Base-by-base conservation (phyloP, 2,329 filamentous ascomycete species). In the Epichloe amarillans region DNA sequence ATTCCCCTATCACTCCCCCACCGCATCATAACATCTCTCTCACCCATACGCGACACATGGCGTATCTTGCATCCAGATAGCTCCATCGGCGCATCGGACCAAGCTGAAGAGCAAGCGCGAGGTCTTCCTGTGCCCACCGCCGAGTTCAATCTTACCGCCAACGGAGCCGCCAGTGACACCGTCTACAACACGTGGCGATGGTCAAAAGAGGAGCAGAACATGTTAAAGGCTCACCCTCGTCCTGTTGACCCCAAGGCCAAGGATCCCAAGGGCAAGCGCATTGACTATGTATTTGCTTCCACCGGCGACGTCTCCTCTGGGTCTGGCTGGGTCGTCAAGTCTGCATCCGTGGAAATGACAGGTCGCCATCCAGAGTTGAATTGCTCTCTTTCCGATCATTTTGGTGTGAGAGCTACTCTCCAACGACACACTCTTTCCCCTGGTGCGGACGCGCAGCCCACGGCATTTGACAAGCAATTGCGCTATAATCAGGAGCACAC, bases 181-280 rank as follows among this genome's bases (percentile, higher is more conserved):
- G 79, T 82, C 10, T 80, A 86, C 61, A 97, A 97, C 66, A 95
- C 91, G 3, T 98, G 93, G 93, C 78, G 90, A 42, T 97, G 91
- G 91, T 75, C 80, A 52, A 80, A 86, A 60, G 71, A 71, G 15
- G 74, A 86, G 59, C 84, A 81, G 64, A 85, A 84, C 60, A 74
- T 75, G 5, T 71, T 94, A 3, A 75, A 76, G 11, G 78, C 77
- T 41, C 78, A 79, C 44, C 59, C 66, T 12, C 73, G 82, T 40
- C 60, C 63, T 36, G 73, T 95, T 6, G 72, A 84, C n/a, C 75
- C 77, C 0, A 75, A 83, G 45, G 78, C 79, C 0, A 67, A 74
- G 3, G 90, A 96, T 62, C 80, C 80, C 0, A 74, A 73, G 23
- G 91, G 86, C n/a, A 91, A 95, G 65, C 76, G 93, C 21, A 76